These are phyloP conservation scores for Fusarium paranaense DNA, from an alignment of 2,329 filamentous ascomycete genomes.

Conservation along the genomic window DNA sequence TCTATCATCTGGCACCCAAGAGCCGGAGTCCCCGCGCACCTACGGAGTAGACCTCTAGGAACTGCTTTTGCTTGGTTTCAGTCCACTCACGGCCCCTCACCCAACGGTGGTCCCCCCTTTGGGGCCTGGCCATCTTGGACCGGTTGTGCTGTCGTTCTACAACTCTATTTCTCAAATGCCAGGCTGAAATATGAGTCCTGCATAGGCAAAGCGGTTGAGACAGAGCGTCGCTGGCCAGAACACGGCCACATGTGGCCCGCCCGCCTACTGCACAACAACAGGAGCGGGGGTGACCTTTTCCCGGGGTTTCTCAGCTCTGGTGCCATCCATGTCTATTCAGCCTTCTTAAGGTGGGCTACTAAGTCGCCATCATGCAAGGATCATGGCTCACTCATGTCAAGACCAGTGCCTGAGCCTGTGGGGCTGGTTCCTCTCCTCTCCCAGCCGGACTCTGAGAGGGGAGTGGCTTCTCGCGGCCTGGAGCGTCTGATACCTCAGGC, in stretches of 20 bases:
- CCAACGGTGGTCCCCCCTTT: background rate
- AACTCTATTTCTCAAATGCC: background rate
- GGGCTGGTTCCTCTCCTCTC: background rate
- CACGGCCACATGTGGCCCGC: background rate
- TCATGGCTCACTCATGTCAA: background rate
- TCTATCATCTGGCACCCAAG: background rate
- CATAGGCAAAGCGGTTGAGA: background rate
- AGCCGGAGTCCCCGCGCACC: background rate
- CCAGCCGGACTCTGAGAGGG: background rate
- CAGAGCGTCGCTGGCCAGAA: background rate
- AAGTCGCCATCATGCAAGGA: background rate
- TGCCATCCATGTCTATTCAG: background rate
- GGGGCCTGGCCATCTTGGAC: background rate
- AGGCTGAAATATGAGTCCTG: background rate
- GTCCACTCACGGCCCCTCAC: background rate
- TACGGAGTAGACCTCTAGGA: background rate
- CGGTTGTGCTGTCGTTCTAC: background rate
- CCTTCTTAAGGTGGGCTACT: background rate
- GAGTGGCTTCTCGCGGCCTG: background rate
- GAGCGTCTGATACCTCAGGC: background rate
- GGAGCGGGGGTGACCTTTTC: background rate
- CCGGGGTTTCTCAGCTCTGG: background rate
- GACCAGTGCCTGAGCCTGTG: background rate
- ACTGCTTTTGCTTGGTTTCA: background rate
- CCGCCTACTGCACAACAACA: background rate